A percentile compares a stretch with the other conserved stretches of the same genome.
Evolutionary conservation across 352 stramenopile species (phyloP).

Genomic region (Globisporangium uncinulatum): DNA sequence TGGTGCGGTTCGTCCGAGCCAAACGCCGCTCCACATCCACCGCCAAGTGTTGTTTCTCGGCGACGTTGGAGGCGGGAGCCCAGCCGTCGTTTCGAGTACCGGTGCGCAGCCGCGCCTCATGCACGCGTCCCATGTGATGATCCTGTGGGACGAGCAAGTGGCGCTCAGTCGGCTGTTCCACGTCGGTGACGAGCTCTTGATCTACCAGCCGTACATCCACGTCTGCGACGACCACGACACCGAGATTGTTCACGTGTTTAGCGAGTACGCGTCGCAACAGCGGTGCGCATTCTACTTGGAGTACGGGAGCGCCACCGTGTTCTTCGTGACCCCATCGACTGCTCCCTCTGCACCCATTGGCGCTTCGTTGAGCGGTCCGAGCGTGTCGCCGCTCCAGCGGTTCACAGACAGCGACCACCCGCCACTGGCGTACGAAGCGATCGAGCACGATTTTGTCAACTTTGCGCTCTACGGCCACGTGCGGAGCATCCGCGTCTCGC

Average conservation of each 20-base stretch:
- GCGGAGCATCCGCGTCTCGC: slow-evolving; percentile 41
- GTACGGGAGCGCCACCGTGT: slow-evolving; percentile 50
- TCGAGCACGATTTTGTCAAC: slow-evolving; percentile 31
- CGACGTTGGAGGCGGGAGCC: slow-evolving; percentile 12
- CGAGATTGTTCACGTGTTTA: slow-evolving; percentile 50
- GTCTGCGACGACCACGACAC: slow-evolving; percentile 31
- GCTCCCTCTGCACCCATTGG: background rate
- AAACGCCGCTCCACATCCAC: slow-evolving; percentile 46
- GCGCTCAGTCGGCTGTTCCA: slow-evolving; percentile 53
- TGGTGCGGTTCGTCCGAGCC: slow-evolving; percentile 53
- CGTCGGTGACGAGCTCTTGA: slow-evolving; percentile 45
- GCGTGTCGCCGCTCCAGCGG: slow-evolving; percentile 1
- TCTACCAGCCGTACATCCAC: slow-evolving; percentile 63
- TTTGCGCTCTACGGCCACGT: slow-evolving; percentile 58
- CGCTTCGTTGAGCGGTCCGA: background rate
- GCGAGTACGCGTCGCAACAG: slow-evolving; percentile 52
- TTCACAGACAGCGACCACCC: slow-evolving; percentile 18
- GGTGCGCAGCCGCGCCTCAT: slow-evolving; percentile 10
- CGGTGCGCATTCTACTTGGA: slow-evolving; percentile 52
- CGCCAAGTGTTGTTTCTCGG: slow-evolving; percentile 60
- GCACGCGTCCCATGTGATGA: slow-evolving; percentile 39
- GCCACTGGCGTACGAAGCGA: slow-evolving; percentile 18
- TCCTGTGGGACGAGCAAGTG: slow-evolving; percentile 70
- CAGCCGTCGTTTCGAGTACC: background rate
- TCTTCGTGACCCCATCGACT: slow-evolving; percentile 23